A percentile compares a stretch with the other conserved stretches of the same genome.
Conservation (phyloP, 345 rosid species). For the Theobroma cacao region DNA sequence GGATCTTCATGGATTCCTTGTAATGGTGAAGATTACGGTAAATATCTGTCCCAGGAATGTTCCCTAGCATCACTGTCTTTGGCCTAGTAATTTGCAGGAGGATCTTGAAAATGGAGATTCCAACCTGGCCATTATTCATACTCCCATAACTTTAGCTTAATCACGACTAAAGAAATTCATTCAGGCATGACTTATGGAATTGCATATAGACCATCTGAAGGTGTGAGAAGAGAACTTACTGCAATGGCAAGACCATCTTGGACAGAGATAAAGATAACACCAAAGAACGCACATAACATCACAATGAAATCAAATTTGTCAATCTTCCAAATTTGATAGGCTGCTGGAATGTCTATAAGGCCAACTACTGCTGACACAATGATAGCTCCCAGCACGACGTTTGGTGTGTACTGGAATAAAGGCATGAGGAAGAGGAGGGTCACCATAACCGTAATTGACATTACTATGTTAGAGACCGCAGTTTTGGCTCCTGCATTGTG, state of each 20-base stretch:
- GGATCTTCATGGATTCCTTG: constrained; percentile 63
- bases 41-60: constrained; percentile 72
- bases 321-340: constrained; percentile 69
- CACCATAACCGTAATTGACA: constrained; percentile 95
- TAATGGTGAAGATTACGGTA: constrained; percentile 72
- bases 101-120: constrained; percentile 78
- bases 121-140: constrained; percentile 45
- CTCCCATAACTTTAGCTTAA: neutral
- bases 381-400: constrained; percentile 85
- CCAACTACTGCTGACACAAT: constrained; percentile 89
- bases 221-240: constrained; percentile 38
- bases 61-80: constrained; percentile 71
- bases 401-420: constrained; percentile 90
- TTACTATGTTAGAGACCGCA: constrained; percentile 83
- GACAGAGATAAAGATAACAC: constrained; percentile 82
- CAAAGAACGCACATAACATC: constrained; percentile 73
- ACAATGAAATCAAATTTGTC: constrained; percentile 92
- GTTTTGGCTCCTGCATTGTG: constrained; percentile 93
- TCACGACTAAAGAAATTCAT: neutral
- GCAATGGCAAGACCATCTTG: constrained; percentile 86
- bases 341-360: constrained; percentile 87
- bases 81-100: constrained; percentile 86
- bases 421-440: constrained; percentile 93
- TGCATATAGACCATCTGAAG: neutral
- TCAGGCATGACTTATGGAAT: neutral